Evolutionary conservation across 1,284 basidiomycete genomes (phyloP).

Genomic region (Ganoderma multipileum): DNA sequence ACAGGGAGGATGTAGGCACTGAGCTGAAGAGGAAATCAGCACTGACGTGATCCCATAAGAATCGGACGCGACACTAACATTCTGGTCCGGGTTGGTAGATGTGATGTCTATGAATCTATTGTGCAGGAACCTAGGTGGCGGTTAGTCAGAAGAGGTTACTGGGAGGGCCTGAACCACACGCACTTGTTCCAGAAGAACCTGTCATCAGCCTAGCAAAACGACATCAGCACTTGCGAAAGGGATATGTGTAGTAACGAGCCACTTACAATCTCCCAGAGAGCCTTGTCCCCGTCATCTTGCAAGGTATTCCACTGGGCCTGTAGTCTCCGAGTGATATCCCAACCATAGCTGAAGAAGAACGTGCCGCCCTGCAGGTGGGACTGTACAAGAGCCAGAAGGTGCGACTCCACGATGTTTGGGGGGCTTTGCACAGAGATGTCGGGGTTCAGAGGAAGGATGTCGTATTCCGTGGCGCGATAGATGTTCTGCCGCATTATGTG

Average conservation of each 20-base stretch:
- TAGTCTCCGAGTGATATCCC: constrained; percentile 89
- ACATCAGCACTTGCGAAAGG: constrained; percentile 9
- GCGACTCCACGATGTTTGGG: constrained; percentile 87
- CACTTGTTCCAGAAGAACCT: constrained; percentile 99
- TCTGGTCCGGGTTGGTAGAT: constrained; percentile 53
- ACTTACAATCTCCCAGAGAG: constrained; percentile 77
- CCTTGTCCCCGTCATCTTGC: constrained; percentile 57
- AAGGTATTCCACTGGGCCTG: constrained; percentile 80
- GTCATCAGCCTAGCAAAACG: constrained; percentile 77
- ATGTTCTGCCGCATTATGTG: constrained; percentile 86
- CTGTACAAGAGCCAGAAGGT: constrained; percentile 86
- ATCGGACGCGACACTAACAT: constrained; percentile 54
- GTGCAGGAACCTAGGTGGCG: constrained; percentile 66
- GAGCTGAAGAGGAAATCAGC: constrained; percentile 54
- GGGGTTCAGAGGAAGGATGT: constrained; percentile 86
- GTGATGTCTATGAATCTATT: constrained; percentile 74
- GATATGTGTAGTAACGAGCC: background rate
- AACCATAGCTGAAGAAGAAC: constrained; percentile 93
- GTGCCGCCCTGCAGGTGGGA: constrained; percentile 83
- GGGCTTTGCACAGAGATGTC: constrained; percentile 68
- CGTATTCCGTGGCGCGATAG: constrained; percentile 91
- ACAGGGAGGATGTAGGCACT: constrained; percentile 91
- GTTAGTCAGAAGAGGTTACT: constrained; percentile 2
- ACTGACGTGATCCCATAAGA: background rate
- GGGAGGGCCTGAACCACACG: background rate